These are phyloP conservation scores for Solanum pennellii DNA, from an alignment of 257 asterid genomes.

Conservation along the genomic window DNA sequence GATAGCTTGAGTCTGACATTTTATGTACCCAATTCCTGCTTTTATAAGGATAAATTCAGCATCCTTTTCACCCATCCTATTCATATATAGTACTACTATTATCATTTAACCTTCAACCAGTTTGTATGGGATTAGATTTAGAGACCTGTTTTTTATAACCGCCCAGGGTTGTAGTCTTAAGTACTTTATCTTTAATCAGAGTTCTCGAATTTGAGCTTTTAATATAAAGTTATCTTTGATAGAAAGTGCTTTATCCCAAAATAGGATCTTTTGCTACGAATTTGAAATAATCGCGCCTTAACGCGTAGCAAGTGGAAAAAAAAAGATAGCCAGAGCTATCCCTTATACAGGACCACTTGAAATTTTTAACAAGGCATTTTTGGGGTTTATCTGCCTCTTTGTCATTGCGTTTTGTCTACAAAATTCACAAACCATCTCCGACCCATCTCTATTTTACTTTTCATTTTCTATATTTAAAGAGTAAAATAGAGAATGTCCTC, in stretches of 20 bases:
- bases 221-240: neutral
- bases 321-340: neutral
- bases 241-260: too few relatives aligned
- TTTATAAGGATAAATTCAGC: neutral
- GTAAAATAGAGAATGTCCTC: too few relatives aligned
- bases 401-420: neutral
- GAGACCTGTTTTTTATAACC: neutral
- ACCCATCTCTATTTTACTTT: too few relatives aligned
- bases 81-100: neutral
- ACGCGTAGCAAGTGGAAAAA: too few relatives aligned
- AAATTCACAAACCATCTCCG: neutral
- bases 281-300: too few relatives aligned
- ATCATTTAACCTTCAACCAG: neutral
- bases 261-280: too few relatives aligned
- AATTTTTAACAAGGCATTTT: neutral
- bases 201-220: accelerated
- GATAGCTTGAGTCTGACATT: neutral
- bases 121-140: too few relatives aligned
- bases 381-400: neutral
- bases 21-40: neutral
- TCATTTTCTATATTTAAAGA: too few relatives aligned
- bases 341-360: neutral
- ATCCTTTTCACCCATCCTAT: neutral
- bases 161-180: neutral
- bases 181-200: neutral